Conservation (phyloP, 768 basidiomycete species). For the Suillus discolor region DNA sequence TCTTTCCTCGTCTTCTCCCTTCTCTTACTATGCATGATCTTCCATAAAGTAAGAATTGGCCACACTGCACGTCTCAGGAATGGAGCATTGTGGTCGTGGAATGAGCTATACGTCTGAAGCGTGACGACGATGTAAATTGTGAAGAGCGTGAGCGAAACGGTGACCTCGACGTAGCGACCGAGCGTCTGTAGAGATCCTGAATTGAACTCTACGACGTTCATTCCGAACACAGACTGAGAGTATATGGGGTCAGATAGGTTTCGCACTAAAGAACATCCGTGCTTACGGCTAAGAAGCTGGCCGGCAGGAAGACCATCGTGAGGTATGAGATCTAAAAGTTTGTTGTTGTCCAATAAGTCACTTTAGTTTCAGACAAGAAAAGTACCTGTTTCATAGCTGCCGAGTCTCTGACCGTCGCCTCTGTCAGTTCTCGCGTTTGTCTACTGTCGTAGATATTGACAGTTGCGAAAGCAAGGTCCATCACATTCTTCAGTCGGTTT, state of each 20-base stretch:
- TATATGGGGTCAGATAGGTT: background rate
- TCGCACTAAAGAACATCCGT: background rate
- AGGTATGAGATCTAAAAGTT: conserved; percentile 43
- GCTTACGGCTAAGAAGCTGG: conserved; percentile 43
- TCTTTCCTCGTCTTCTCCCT: background rate
- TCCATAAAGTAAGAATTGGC: conserved; percentile 19
- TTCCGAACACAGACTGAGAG: conserved; percentile 51
- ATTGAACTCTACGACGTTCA: conserved; percentile 54
- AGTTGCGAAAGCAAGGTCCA: conserved; percentile 49
- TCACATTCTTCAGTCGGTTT: conserved; percentile 34
- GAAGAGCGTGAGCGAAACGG: conserved; percentile 48
- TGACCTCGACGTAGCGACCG: conserved; percentile 39
- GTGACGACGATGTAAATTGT: conserved; percentile 60
- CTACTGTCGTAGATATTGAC: conserved; percentile 60
- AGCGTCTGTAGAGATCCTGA: conserved; percentile 33
- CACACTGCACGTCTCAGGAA: conserved; percentile 24
- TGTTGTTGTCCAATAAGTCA: background rate
- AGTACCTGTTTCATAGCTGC: conserved; percentile 39
- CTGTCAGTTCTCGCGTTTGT: conserved; percentile 53
- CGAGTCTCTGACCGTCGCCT: conserved; percentile 45
- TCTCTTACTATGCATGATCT: background rate
- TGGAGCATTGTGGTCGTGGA: conserved; percentile 20
- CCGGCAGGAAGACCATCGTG: conserved; percentile 64
- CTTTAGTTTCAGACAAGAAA: conserved; percentile 26
- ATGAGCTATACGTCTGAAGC: conserved; percentile 40